phyloP scores from a whole-genome alignment of 345 rosid species.

The Ceriops tagal region DNA sequence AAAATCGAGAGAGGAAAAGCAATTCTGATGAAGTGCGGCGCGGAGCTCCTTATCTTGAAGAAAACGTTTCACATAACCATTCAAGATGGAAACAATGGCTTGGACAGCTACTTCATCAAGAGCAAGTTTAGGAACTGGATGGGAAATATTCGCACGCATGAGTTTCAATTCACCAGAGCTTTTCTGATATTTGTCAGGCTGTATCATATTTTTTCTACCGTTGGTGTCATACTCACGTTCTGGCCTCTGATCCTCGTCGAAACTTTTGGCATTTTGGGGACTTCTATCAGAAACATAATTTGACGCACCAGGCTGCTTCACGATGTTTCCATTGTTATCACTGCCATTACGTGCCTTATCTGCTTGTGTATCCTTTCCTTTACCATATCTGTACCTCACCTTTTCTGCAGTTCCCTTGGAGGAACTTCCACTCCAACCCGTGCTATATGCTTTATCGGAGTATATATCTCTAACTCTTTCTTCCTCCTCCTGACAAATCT shows the following conservation, averaged over 20 bases:
- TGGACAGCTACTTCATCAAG: constrained; percentile 60
- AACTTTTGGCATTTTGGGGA: constrained; percentile 23
- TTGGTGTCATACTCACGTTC: constrained; percentile 18
- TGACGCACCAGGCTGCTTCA: constrained; percentile 19
- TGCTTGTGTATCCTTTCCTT: constrained; percentile 23
- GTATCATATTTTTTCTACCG: constrained; percentile 24
- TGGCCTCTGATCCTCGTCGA: constrained; percentile 12
- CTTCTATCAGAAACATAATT: constrained; percentile 27
- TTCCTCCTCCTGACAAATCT: constrained; percentile 31
- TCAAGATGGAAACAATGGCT: constrained; percentile 54
- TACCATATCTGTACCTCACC: constrained; percentile 12
- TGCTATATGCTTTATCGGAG: constrained; percentile 24
- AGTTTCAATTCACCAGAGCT: constrained; percentile 19
- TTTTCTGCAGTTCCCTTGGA: constrained; percentile 15
- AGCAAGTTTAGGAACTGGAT: constrained; percentile 36
- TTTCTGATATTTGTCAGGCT: constrained; percentile 18
- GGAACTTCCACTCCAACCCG: constrained; percentile 20
- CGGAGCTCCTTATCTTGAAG: constrained; percentile 42
- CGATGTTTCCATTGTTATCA: constrained; percentile 24
- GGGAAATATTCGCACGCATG: constrained; percentile 19
- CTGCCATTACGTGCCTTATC: constrained; percentile 4
- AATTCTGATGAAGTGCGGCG: constrained; percentile 26
- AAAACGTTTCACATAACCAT: constrained; percentile 43
- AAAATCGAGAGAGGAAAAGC: constrained; percentile 44
- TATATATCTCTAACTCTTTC: constrained; percentile 28